Base-by-base conservation (phyloP, 2,329 filamentous ascomycete species). In the Exutisphaerella laricina region DNA sequence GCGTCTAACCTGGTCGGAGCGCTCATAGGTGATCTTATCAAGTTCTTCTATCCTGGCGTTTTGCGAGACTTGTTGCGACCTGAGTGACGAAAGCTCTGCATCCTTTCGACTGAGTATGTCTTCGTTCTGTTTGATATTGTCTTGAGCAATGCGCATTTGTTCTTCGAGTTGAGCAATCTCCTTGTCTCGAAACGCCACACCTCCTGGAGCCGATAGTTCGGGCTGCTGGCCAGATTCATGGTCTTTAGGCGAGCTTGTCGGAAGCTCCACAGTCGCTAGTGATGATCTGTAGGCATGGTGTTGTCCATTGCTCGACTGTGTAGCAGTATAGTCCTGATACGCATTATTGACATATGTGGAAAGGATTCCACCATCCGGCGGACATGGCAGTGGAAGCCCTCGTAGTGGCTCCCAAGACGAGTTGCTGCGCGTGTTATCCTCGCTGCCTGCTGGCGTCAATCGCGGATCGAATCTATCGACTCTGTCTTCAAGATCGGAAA, bases 131-230 rank as follows among this genome's bases (percentile, higher is more conserved):
- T 36, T 39, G 9, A 51, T 41, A 25, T 37, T 45, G 9, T 49
- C 46, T 22, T 53, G 45, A 12, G 46, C 34, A 16, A 20, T 37
- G 22, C 46, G 39, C 35, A 52, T 46, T 16, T 50, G 45, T 18
- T 54, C 51, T 43, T 54, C 49, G 5, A 54, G 45, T 26, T 43
- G 42, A 29, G 46, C 43, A 23, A 60, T 58, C 36, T 60, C 57
- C 13, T 48, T 46, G 39, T 60, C 55, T 34, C 57, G 41, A 30
- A 58, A 60, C 12, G 51, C 56, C 7, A 58, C 50, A 13, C 56
- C 49, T 43, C 50, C 49, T 7, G 40, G 22, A 18, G 39, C 41
- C 8, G 41, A 14, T 13, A 22, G 17, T 21, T 12, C 9, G 12
- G 16, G 26, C 16, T 10, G 16, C 13, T 4, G 8, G 6, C 5